Percentiles rank a stretch among this genome's conserved stretches.
Conservation (phyloP, 2,329 filamentous ascomycete genomes). For the Metarhizium sp. region DNA sequence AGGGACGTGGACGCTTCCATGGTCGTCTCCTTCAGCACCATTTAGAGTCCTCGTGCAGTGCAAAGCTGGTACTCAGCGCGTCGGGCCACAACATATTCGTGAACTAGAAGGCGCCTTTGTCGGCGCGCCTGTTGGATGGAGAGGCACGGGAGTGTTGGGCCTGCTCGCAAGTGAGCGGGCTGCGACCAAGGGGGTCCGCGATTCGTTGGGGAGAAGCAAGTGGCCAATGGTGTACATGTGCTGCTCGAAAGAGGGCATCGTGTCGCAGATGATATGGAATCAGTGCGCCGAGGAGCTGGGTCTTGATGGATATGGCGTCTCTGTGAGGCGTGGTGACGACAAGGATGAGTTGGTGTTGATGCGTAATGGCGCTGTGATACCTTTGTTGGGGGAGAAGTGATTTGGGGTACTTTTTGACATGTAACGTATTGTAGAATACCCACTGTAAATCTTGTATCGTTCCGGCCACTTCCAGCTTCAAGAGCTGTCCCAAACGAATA, state of each 20-base stretch:
- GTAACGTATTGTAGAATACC: neutral
- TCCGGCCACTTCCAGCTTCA: no score
- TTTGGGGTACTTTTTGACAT: neutral
- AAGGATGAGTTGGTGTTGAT: conserved; percentile 37
- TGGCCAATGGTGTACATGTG: conserved; percentile 66
- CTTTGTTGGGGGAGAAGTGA: neutral
- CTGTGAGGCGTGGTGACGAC: conserved; percentile 28
- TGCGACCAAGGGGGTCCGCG: conserved; percentile 70
- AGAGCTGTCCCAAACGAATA: no score
- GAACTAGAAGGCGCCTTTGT: conserved; percentile 73
- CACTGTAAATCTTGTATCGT: no score
- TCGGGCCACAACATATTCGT: conserved; percentile 53
- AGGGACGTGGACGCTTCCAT: conserved; percentile 55
- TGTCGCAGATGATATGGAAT: conserved; percentile 70
- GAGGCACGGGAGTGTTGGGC: conserved; percentile 54
- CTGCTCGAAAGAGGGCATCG: conserved; percentile 45
- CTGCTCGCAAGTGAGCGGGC: conserved; percentile 59
- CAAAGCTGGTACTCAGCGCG: conserved; percentile 47
- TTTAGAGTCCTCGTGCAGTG: conserved; percentile 54
- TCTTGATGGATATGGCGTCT: conserved; percentile 49
- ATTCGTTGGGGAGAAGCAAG: conserved; percentile 56
- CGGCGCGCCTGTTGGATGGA: conserved; percentile 65
- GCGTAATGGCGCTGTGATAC: conserved; percentile 35
- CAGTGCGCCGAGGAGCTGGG: conserved; percentile 50
- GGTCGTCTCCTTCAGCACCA: conserved; percentile 15